These are phyloP conservation scores for Trichocomaceae sp. DNA, from an alignment of 2,329 filamentous ascomycete species.

Conservation along the genomic window DNA sequence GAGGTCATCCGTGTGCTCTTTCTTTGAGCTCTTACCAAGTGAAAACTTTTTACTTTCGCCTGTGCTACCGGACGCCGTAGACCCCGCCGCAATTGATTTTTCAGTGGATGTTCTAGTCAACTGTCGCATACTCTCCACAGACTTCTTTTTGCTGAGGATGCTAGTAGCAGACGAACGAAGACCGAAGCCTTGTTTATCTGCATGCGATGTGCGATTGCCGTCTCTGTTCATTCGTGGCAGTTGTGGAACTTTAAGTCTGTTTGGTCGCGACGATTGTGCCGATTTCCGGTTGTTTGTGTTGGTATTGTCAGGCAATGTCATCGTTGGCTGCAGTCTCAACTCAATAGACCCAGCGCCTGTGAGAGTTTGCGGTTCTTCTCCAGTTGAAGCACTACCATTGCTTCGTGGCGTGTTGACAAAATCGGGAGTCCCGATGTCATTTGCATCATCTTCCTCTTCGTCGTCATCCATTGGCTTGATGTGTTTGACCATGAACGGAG, in stretches of 20 bases:
- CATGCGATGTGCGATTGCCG: conserved; percentile 15
- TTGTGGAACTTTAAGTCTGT: conserved; percentile 26
- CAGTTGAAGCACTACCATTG: conserved; percentile 29
- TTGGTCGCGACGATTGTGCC: conserved; percentile 28
- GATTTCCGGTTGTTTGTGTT: conserved; percentile 20
- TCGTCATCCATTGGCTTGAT: conserved; percentile 45
- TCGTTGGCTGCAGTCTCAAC: conserved; percentile 72
- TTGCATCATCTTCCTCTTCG: conserved; percentile 33
- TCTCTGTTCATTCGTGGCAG: conserved; percentile 29
- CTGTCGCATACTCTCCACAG: conserved; percentile 36
- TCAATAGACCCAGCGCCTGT: conserved; percentile 70
- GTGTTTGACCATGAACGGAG: conserved; percentile 47
- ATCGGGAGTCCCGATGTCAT: conserved; percentile 46
- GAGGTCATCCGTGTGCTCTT: conserved; percentile 74
- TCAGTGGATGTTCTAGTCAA: conserved; percentile 32
- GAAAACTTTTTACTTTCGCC: conserved; percentile 44
- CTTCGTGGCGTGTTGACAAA: conserved; percentile 34
- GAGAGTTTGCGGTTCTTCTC: conserved; percentile 47
- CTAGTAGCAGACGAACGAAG: conserved; percentile 18
- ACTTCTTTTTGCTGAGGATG: conserved; percentile 33
- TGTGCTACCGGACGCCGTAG: conserved; percentile 21
- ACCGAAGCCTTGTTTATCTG: conserved; percentile 14
- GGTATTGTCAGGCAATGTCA: conserved; percentile 51
- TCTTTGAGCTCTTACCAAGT: conserved; percentile 43
- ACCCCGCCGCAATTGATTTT: conserved; percentile 28